These are phyloP conservation scores for Pugionium dolabratum DNA, from an alignment of 345 rosid species.

Conservation along the genomic window DNA sequence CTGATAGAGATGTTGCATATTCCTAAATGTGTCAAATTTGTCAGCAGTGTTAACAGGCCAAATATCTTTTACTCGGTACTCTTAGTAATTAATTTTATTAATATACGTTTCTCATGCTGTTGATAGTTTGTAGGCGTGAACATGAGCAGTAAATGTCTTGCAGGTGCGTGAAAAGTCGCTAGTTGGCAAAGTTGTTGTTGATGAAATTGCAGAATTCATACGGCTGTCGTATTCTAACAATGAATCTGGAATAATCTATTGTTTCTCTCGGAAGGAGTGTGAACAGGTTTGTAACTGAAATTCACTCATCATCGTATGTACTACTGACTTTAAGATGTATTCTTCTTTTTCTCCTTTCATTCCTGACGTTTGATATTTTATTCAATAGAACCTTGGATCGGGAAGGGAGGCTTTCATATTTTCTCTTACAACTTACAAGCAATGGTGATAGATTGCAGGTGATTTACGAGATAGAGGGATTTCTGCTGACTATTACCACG, in stretches of 20 bases:
- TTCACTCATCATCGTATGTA: constrained; percentile 15
- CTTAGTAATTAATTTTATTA: constrained; percentile 17
- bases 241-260: constrained; percentile 94
- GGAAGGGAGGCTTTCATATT: constrained; percentile 19
- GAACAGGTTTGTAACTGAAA: constrained; percentile 65
- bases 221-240: constrained; percentile 75
- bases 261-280: constrained; percentile 94
- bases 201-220: constrained; percentile 82
- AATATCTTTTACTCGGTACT: constrained; percentile 88
- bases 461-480: constrained; percentile 74
- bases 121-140: constrained; percentile 13
- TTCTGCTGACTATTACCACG: constrained; percentile 84
- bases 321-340: too few relatives aligned
- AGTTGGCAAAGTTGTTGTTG: constrained; percentile 72
- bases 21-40: constrained; percentile 76
- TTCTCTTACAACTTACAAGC: constrained; percentile 27
- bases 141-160: constrained; percentile 20
- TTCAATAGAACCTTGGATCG: not conserved
- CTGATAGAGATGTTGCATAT: constrained; percentile 84
- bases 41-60: constrained; percentile 95
- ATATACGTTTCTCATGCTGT: not conserved
- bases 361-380: not conserved
- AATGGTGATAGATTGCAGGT: constrained; percentile 70
- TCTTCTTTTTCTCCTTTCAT: not conserved
- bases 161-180: constrained; percentile 91